Evolutionary conservation across 2,329 filamentous ascomycete species (phyloP).

Genomic region (Alternaria longipes): DNA sequence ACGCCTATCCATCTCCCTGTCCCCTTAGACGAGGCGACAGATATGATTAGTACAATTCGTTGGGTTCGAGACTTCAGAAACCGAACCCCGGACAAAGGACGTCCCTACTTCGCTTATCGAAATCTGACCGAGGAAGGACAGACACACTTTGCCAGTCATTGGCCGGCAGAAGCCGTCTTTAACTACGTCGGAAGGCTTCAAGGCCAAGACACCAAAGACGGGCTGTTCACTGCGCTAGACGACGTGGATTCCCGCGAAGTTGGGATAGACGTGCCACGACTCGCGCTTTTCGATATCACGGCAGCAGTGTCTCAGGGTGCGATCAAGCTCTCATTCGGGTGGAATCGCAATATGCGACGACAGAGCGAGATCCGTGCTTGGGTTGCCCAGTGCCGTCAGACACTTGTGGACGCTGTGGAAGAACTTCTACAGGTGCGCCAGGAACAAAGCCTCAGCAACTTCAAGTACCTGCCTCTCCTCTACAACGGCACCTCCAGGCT

Average conservation of each 20-base stretch:
- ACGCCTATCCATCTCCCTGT: constrained; percentile 41
- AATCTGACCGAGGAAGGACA: constrained; percentile 37
- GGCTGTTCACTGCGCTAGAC: constrained; percentile 34
- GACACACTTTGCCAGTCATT: constrained; percentile 39
- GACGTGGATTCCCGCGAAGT: constrained; percentile 36
- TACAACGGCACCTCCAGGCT: constrained; percentile 43
- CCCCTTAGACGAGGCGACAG: constrained; percentile 33
- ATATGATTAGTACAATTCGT: constrained; percentile 43
- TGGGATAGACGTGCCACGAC: constrained; percentile 38
- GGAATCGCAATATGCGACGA: constrained; percentile 43
- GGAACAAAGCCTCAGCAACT: constrained; percentile 40
- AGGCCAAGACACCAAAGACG: constrained; percentile 42
- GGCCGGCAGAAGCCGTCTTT: constrained; percentile 47
- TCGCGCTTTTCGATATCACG: constrained; percentile 45
- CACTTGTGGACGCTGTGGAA: constrained; percentile 43
- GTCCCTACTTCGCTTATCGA: constrained; percentile 45
- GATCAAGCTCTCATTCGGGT: constrained; percentile 45
- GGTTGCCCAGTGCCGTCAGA: constrained; percentile 40
- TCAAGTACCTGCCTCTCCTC: constrained; percentile 42
- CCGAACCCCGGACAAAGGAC: constrained; percentile 43
- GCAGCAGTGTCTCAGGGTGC: constrained; percentile 41
- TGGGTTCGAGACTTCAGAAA: constrained; percentile 47
- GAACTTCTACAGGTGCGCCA: constrained; percentile 36
- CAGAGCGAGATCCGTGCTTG: constrained; percentile 41
- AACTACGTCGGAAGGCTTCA: constrained; percentile 47